Evolutionary conservation across 257 asterid species (phyloP).

Genomic region (Lantana camara): DNA sequence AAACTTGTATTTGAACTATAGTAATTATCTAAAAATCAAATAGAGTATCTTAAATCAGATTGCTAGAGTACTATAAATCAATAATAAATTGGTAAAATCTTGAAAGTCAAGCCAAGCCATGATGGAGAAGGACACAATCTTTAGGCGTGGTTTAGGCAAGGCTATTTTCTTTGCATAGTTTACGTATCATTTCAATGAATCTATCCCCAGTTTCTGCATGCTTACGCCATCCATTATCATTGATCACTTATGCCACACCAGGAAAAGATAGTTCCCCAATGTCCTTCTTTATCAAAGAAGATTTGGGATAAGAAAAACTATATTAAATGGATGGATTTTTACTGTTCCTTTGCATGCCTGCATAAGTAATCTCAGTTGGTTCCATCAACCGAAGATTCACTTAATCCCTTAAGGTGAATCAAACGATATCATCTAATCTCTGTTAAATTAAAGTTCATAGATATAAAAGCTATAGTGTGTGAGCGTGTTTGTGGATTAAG

Average conservation of each 20-base stretch:
- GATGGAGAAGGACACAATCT: no score
- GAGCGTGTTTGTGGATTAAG: neutral
- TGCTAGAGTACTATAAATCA: neutral
- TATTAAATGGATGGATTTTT: neutral
- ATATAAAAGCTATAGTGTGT: no score
- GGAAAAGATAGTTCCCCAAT: conserved; percentile 4
- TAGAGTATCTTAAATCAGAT: no score
- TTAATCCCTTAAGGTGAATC: neutral
- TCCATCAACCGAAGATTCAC: neutral
- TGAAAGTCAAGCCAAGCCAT: no score
- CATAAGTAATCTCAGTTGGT: conserved; percentile 8
- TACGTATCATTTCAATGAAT: conserved; percentile 33
- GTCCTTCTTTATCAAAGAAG: conserved; percentile 1
- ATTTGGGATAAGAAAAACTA: neutral
- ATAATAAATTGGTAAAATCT: conserved; percentile 19
- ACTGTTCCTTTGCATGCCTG: conserved; percentile 32
- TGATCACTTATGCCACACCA: conserved; percentile 20
- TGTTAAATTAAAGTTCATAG: neutral
- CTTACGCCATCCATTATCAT: conserved; percentile 41
- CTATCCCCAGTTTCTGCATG: conserved; percentile 40
- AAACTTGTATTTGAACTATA: no score
- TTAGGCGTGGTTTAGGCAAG: conserved; percentile 39
- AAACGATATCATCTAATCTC: neutral
- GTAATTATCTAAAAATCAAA: no score
- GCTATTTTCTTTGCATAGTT: conserved; percentile 21